These are phyloP conservation scores for Diutina sp. DNA, from an alignment of 1,139 yeast genomes.

Conservation along the genomic window DNA sequence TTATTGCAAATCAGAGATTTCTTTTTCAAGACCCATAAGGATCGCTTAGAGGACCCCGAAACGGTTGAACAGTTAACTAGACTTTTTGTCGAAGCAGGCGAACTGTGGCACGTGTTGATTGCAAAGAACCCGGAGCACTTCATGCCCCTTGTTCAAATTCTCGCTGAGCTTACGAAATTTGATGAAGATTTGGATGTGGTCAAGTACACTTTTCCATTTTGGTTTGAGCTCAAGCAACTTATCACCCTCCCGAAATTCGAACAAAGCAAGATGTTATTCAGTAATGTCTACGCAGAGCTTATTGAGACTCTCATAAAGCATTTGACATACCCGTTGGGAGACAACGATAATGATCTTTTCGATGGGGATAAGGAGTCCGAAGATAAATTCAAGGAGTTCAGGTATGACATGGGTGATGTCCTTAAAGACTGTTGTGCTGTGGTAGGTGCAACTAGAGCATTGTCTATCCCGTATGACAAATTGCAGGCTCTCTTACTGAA, in stretches of 20 bases:
- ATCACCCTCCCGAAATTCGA: constrained; percentile 51
- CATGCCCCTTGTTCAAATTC: constrained; percentile 61
- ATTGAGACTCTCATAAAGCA: constrained; percentile 59
- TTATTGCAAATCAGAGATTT: constrained; percentile 47
- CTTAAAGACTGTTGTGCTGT: constrained; percentile 90
- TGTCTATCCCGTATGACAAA: constrained; percentile 46
- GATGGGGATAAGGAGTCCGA: constrained; percentile 67
- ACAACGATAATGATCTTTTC: constrained; percentile 28
- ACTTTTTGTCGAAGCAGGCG: constrained; percentile 86
- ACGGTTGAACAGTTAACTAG: constrained; percentile 62
- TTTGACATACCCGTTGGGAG: constrained; percentile 56
- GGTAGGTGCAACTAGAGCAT: constrained; percentile 62
- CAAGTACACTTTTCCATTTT: constrained; percentile 82
- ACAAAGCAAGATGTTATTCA: constrained; percentile 42
- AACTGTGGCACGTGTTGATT: constrained; percentile 84
- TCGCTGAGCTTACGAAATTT: constrained; percentile 48
- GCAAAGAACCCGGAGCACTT: constrained; percentile 65
- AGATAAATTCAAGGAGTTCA: constrained; percentile 84
- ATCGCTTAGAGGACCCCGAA: constrained; percentile 51
- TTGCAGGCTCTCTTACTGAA: constrained; percentile 17
- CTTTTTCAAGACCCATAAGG: constrained; percentile 17
- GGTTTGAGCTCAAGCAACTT: constrained; percentile 76
- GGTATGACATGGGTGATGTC: constrained; percentile 96
- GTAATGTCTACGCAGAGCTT: constrained; percentile 51
- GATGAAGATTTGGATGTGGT: constrained; percentile 82